Evolutionary conservation across 306 rosid species (phyloP).

Genomic region (Acacia confusa): DNA sequence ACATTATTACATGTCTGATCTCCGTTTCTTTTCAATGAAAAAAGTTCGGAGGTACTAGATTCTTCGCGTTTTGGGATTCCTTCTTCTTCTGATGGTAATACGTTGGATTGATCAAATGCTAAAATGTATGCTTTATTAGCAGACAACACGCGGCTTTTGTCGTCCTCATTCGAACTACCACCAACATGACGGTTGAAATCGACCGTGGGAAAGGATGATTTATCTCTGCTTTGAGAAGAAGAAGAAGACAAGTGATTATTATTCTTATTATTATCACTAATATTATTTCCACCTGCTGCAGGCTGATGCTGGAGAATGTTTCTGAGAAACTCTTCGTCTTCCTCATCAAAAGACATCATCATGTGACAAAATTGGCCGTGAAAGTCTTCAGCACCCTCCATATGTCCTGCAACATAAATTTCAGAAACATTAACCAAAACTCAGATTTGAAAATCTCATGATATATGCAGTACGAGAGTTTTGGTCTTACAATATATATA

Average conservation of each 20-base stretch:
- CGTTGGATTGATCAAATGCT: slow-evolving; percentile 31
- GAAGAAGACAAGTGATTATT: not conserved
- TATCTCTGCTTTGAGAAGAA: slow-evolving; percentile 15
- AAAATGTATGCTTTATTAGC: slow-evolving; percentile 28
- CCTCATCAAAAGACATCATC: not conserved
- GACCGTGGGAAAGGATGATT: not conserved
- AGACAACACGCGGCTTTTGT: not conserved
- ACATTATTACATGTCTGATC: not conserved
- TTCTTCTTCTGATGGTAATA: not conserved
- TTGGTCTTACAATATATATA: too few species aligned
- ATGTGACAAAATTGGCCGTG: not conserved
- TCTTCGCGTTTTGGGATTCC: not conserved
- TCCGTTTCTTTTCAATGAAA: not conserved
- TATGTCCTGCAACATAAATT: slow-evolving; percentile 19
- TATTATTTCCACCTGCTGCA: not conserved
- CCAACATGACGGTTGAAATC: not conserved
- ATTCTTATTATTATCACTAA: not conserved
- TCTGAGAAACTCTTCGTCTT: slow-evolving; percentile 33
- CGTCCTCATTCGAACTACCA: not conserved
- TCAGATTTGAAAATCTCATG: not conserved
- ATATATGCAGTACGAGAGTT: too few species aligned
- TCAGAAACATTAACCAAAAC: not conserved
- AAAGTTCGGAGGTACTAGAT: not conserved
- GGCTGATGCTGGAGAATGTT: slow-evolving; percentile 24
- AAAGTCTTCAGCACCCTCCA: slow-evolving; percentile 22